A percentile compares a stretch with the other conserved stretches of the same genome.
Evolutionary conservation across 768 basidiomycete genomes (phyloP).

Genomic region (Galerina marginata): DNA sequence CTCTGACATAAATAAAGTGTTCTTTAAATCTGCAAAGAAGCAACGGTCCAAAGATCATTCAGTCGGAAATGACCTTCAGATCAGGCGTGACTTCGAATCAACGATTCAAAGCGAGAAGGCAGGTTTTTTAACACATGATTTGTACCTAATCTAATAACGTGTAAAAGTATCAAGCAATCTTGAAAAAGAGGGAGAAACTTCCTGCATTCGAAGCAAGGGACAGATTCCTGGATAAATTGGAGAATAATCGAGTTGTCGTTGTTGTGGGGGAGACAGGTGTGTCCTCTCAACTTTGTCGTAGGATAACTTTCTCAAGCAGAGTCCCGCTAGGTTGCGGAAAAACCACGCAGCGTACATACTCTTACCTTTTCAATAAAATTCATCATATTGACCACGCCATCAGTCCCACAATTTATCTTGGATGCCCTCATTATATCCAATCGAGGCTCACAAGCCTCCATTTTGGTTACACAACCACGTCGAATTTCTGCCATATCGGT

Average conservation of each 20-base stretch:
- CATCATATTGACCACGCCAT: slow-evolving; percentile 5
- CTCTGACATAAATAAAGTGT: background rate
- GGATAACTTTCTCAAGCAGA: background rate
- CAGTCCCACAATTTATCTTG: slow-evolving; percentile 89
- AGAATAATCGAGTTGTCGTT: slow-evolving; percentile 69
- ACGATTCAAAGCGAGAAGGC: slow-evolving; percentile 47
- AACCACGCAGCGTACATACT: slow-evolving; percentile 75
- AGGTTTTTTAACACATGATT: background rate
- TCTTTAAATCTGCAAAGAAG: background rate
- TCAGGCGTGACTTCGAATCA: slow-evolving; percentile 58
- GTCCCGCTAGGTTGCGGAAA: slow-evolving; percentile 76
- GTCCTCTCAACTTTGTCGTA: slow-evolving; percentile 5
- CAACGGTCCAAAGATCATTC: background rate
- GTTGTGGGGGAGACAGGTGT: slow-evolving; percentile 91
- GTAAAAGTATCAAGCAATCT: slow-evolving; percentile 57
- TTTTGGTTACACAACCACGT: slow-evolving; percentile 90
- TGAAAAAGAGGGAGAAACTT: slow-evolving; percentile 60
- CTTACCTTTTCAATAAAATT: background rate
- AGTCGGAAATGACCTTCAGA: slow-evolving; percentile 40
- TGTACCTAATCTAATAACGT: background rate
- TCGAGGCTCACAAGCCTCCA: slow-evolving; percentile 68
- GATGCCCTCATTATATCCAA: slow-evolving; percentile 74
- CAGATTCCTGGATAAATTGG: slow-evolving; percentile 63
- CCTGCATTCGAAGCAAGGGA: slow-evolving; percentile 78
- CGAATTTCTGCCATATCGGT: slow-evolving; percentile 90